A percentile compares a stretch with the other conserved stretches of the same genome.
These are phyloP conservation scores for Kockovaella imperatae DNA, from an alignment of 768 basidiomycete species.

Conservation along the genomic window DNA sequence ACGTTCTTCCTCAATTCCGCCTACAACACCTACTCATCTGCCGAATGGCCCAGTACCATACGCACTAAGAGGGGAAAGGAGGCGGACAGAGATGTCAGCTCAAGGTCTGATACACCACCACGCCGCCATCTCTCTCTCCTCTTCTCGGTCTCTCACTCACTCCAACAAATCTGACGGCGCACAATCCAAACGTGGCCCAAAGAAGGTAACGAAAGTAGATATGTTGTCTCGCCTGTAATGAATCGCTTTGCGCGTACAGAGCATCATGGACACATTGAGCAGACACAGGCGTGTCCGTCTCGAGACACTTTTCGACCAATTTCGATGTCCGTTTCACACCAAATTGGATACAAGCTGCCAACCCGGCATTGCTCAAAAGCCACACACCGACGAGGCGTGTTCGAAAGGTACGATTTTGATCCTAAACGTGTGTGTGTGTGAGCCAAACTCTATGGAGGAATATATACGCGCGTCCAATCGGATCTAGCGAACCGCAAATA, in stretches of 20 bases:
- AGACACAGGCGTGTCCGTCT: conserved; percentile 12
- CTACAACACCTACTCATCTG: conserved; percentile 35
- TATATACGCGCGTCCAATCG: too few relatives aligned
- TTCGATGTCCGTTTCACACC: conserved; percentile 33
- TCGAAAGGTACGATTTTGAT: conserved; percentile 40
- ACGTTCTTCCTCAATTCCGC: conserved; percentile 27
- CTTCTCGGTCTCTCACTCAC: conserved; percentile 17
- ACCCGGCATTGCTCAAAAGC: conserved; percentile 40
- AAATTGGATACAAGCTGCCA: conserved; percentile 37
- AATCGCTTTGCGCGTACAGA: conserved; percentile 15
- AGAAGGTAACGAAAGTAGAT: conserved; percentile 35
- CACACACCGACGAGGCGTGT: conserved; percentile 39
- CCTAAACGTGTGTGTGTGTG: conserved; percentile 13
- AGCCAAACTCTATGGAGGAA: too few relatives aligned
- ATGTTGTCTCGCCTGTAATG: conserved; percentile 36
- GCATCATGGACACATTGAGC: conserved; percentile 28
- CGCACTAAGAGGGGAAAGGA: conserved; percentile 15
- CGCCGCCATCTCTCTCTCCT: neutral
- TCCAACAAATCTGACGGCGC: conserved; percentile 32
- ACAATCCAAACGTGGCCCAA: conserved; percentile 37
- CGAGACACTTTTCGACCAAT: conserved; percentile 24
- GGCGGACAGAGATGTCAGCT: neutral
- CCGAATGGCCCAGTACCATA: conserved; percentile 34
- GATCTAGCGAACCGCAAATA: too few relatives aligned
- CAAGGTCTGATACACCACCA: neutral